Evolutionary conservation across 176 grass and related monocot genomes (phyloP), one percentile per base, ranked within the genome.

Genomic region (Carex kokanica): DNA sequence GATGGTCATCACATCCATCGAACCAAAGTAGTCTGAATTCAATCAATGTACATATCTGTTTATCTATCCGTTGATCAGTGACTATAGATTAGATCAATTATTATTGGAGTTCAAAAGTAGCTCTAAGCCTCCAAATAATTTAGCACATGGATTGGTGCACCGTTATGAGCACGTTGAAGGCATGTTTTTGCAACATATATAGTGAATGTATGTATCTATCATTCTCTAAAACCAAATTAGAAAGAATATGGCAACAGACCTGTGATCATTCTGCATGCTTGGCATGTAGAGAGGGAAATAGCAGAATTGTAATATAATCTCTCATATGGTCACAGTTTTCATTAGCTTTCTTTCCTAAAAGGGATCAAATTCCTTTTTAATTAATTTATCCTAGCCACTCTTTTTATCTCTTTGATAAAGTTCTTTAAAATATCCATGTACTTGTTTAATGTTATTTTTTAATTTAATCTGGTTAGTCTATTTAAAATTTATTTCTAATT

Each of bases 81-180:
- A 81, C 21, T 66, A 51, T 66, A 51, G 60, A 25, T 81, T 81
- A 49, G 27, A 9, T 65, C 20, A 24, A 82, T 49, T n/a, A 82
- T 82, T 66, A 82, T 66, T 82, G 80, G 79, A 41, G 21, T 53
- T 82, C 14, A 47, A 82, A 82, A 82, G 72, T 15, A 54, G 49
- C 47, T 75, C 18, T 49, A 14, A 73, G 20, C 69, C 12, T 82
- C 80, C 41, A 65, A 29, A 82, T 63, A 74, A 51, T 79, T 59
- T 51, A 53, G 79, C 60, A 82, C 60, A 64, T 64, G 61, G 43
- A 66, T 51, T 52, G 24, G 60, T 82, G 21, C 80, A 75, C 2
- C 14, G 45, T 82, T 51, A n/a, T 27, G 13, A 82, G 4, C 80
- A 82, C 60, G 80, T 82, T 82, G 60, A 82, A 67, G 16, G 66